A percentile compares a stretch with the other conserved stretches of the same genome.
These are phyloP conservation scores for Setaria viridis DNA, from an alignment of 202 grass and related monocot species.

Conservation along the genomic window DNA sequence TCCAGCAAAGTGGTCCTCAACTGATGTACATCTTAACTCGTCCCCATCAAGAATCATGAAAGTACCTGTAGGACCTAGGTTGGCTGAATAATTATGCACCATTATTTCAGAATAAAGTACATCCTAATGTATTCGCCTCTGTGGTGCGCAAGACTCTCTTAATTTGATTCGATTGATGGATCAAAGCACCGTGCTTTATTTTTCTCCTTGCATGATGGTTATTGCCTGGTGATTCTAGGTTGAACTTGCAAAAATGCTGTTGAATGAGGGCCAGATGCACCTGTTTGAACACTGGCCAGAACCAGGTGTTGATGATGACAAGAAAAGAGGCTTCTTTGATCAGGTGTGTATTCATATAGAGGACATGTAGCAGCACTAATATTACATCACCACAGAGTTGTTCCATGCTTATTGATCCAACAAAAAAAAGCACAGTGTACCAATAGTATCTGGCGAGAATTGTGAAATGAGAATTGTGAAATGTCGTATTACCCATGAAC, in stretches of 20 bases:
- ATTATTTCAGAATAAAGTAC: constrained; percentile 18
- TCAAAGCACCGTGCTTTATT: neutral
- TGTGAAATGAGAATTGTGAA: constrained; percentile 26
- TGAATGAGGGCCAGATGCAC: constrained; percentile 73
- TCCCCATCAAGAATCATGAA: neutral
- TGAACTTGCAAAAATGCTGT: constrained; percentile 72
- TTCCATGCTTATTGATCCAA: neutral
- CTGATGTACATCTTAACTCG: neutral
- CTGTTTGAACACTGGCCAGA: constrained; percentile 87
- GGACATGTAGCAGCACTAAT: neutral
- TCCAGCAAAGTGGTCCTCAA: constrained; percentile 3
- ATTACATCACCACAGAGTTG: neutral
- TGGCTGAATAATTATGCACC: neutral
- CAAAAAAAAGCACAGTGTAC: neutral
- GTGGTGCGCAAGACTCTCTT: neutral
- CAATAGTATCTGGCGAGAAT: neutral
- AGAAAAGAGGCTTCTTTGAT: constrained; percentile 74
- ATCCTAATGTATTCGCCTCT: neutral
- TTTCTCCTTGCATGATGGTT: constrained; percentile 18
- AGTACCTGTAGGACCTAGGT: neutral
- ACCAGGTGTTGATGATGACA: constrained; percentile 64
- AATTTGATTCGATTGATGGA: neutral
- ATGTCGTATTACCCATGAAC: neutral
- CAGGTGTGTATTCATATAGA: constrained; percentile 59
- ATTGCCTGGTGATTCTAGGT: constrained; percentile 46